Conservation (phyloP, 495 filamentous ascomycete genomes). For the Talaromyces proteolyticus region DNA sequence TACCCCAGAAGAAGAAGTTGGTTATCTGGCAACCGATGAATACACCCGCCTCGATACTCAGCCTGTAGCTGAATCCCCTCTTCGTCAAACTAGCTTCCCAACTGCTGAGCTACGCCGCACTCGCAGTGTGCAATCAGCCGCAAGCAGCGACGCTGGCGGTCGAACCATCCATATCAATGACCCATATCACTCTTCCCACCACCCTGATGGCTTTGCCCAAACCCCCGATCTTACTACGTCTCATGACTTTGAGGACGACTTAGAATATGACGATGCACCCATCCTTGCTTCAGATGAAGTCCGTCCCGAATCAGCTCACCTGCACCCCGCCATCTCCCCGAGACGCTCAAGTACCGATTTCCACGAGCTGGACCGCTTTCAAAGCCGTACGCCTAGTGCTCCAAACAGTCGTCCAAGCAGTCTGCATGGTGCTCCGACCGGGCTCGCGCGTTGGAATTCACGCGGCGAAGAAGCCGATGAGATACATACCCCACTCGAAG, state of each 20-base stretch:
- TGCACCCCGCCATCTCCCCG: constrained; percentile 72
- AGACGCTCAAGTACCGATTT: constrained; percentile 55
- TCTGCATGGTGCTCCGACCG: constrained; percentile 40
- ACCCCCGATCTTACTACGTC: constrained; percentile 27
- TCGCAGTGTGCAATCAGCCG: constrained; percentile 28
- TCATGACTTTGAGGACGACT: constrained; percentile 29
- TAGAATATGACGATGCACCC: constrained; percentile 53
- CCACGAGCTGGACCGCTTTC: constrained; percentile 25
- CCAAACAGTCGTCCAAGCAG: constrained; percentile 69
- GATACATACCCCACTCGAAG: constrained; percentile 67
- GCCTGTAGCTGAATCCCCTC: constrained; percentile 49
- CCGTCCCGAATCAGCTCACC: constrained; percentile 63
- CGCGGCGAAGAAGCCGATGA: constrained; percentile 46
- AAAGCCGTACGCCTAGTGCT: constrained; percentile 48
- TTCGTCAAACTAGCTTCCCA: constrained; percentile 49
- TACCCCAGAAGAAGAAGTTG: constrained; percentile 74
- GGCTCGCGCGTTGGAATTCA: constrained; percentile 43
- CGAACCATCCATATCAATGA: constrained; percentile 71
- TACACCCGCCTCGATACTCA: constrained; percentile 47
- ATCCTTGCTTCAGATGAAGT: constrained; percentile 93
- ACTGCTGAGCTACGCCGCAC: constrained; percentile 19
- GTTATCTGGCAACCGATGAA: constrained; percentile 74
- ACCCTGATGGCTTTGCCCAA: constrained; percentile 52
- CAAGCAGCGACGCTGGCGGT: constrained; percentile 44
- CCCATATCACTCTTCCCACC: constrained; percentile 55